Percentiles rank a stretch among this genome's conserved stretches.
Conservation (phyloP, 495 filamentous ascomycete species). For the Letharia columbiana region DNA sequence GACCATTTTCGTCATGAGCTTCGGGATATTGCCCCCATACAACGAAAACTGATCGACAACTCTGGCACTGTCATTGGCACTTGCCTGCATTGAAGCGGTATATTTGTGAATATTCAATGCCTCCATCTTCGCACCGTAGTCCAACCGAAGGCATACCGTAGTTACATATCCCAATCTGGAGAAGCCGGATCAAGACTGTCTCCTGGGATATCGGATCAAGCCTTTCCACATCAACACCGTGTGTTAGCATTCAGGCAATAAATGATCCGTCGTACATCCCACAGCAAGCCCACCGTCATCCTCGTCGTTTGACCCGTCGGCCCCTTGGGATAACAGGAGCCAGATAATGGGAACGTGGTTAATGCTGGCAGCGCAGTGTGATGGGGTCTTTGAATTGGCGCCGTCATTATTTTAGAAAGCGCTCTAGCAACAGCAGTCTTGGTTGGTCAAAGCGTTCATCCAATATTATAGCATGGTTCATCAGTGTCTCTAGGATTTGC, state of each 20-base stretch:
- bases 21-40: not conserved
- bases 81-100: not conserved
- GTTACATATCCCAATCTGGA: not conserved
- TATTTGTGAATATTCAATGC: not conserved
- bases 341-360: not conserved
- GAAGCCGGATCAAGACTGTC: not conserved
- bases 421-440: not conserved
- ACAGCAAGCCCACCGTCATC: not conserved
- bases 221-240: not conserved
- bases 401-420: not conserved
- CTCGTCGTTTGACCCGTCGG: not conserved
- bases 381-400: not conserved
- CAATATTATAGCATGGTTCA: not conserved
- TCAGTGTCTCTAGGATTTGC: not conserved
- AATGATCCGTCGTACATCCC: not conserved
- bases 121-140: not conserved
- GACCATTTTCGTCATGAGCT: not conserved
- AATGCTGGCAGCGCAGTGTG: not conserved
- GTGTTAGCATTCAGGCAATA: not conserved
- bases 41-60: not conserved
- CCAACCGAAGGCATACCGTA: not conserved
- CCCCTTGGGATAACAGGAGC: not conserved
- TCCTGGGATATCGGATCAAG: not conserved
- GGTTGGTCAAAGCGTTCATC: not conserved
- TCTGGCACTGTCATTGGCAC: not conserved